Evolutionary conservation across 306 rosid species (phyloP).

Genomic region (Glycine latifolia): DNA sequence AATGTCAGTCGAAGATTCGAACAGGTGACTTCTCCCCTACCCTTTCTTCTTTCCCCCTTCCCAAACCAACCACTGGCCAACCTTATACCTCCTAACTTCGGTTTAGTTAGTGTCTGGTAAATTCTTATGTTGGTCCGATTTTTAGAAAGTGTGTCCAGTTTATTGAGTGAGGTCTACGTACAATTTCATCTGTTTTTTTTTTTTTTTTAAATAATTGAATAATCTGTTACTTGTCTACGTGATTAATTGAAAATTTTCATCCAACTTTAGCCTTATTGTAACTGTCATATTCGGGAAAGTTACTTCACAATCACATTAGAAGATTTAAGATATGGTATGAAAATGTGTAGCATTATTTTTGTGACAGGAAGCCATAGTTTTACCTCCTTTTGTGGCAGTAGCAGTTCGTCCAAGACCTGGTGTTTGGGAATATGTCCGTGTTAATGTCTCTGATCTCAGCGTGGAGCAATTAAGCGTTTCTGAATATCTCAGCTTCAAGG

Average conservation of each 20-base stretch:
- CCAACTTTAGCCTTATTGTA: no score
- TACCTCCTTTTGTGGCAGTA: conserved; percentile 90
- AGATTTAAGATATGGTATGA: conserved; percentile 10
- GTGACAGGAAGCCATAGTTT: conserved; percentile 66
- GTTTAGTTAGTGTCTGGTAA: background rate
- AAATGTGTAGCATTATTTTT: conserved; percentile 38
- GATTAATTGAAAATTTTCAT: no score
- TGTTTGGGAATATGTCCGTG: conserved; percentile 91
- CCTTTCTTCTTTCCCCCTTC: no score
- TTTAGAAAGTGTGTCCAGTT: background rate
- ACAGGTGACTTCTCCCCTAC: no score
- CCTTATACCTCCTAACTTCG: background rate
- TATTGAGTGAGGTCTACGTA: background rate
- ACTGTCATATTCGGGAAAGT: conserved; percentile 14
- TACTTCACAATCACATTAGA: conserved; percentile 14
- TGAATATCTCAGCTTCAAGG: conserved; percentile 88
- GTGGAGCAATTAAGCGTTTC: conserved; percentile 82
- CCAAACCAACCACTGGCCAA: no score
- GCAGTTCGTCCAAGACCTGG: conserved; percentile 96
- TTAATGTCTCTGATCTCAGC: conserved; percentile 76
- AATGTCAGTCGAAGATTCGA: no score
- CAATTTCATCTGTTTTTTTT: background rate
- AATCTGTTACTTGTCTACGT: background rate
- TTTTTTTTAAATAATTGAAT: background rate
- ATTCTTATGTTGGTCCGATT: background rate